A percentile compares a stretch with the other conserved stretches of the same genome.
phyloP scores from a whole-genome alignment of 2,329 filamentous ascomycete species.

The Colletotrichum siamense region DNA sequence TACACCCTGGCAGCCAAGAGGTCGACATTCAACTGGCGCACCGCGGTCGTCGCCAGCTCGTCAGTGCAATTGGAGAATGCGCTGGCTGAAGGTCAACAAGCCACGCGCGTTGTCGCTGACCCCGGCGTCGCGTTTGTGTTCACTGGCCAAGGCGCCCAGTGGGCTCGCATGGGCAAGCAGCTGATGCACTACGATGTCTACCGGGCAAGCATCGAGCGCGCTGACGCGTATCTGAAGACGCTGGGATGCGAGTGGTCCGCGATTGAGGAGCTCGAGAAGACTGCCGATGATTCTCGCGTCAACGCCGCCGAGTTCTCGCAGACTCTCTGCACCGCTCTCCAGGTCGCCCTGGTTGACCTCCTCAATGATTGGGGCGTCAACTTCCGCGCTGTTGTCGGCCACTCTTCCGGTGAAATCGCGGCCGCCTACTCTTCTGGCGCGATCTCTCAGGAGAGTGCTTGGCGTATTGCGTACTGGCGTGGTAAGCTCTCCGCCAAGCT shows the following conservation, averaged over 20 bases:
- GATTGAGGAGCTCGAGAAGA: constrained; percentile 11
- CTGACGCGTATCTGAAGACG: constrained; percentile 32
- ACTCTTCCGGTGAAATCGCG: constrained; percentile 27
- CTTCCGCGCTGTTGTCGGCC: not conserved
- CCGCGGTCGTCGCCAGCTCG: not conserved
- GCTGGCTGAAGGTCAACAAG: not conserved
- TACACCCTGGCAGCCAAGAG: not conserved
- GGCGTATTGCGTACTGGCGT: constrained; percentile 54
- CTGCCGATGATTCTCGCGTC: constrained; percentile 22
- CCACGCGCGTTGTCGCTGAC: not conserved
- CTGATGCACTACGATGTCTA: constrained; percentile 41
- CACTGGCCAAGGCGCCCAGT: constrained; percentile 32
- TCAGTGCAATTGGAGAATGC: not conserved
- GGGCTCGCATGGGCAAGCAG: constrained; percentile 21
- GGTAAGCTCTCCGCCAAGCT: constrained; percentile 41
- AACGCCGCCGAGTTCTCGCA: constrained; percentile 30
- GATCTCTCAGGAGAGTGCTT: constrained; percentile 40
- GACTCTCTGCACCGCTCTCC: constrained; percentile 46
- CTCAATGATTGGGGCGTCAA: not conserved
- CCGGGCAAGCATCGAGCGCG: constrained; percentile 40
- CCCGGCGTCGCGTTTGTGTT: constrained; percentile 32
- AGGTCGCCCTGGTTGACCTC: constrained; percentile 44
- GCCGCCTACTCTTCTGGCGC: constrained; percentile 45
- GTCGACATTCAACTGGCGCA: not conserved
- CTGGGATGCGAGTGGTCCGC: constrained; percentile 38